Evolutionary conservation across 2,329 filamentous ascomycete species (phyloP), one percentile per base, ranked within the genome.

Genomic region (Trichoderma sp.): DNA sequence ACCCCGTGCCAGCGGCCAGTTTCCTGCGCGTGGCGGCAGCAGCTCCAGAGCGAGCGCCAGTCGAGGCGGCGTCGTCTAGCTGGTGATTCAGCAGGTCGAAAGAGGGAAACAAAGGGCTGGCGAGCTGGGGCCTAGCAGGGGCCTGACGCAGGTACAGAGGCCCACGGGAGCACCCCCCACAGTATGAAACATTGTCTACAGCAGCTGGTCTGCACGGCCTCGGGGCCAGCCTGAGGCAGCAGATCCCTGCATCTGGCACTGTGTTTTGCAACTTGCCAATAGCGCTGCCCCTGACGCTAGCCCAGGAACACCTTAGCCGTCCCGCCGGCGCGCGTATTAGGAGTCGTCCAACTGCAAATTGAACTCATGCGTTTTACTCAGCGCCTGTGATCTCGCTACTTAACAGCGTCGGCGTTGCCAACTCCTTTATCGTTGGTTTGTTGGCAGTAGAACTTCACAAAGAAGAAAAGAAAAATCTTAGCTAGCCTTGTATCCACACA

Each of bases 281-380:
- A 52, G 37, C 46, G 54, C 24, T 66, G 66, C 73, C 72, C 73
- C 73, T 72, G 73, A 70, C 72, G 68, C 72, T 73, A 73, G 63
- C 55, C 71, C 67, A 51, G 49, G 24, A 63, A 14, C 16, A 39
- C 66, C 49, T 55, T 72, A 71, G 71, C 68, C 21, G 43, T 46
- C 59, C 16, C 66, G 56, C 59, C 30, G 30, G 66, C 32, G 58
- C 51, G 51, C 43, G 52, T 59, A 68, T 32, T 32, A 37, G 37
- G 30, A 61, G 43, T 63, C 52, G 52, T 59, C 24, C 39, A 26
- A 28, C 26, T 46, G 34, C 46, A 59, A 66, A 68, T 68, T 52
- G 65, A 21, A 16, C 6, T 18, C 16, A 21, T 43, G 59, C 43
- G 28, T 14, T 49, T 43, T n/a, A 30, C 28, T 28, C 28, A 32